phyloP scores from a whole-genome alignment of 2,329 filamentous ascomycete genomes.

The Scopulariopsis brevicaulis region DNA sequence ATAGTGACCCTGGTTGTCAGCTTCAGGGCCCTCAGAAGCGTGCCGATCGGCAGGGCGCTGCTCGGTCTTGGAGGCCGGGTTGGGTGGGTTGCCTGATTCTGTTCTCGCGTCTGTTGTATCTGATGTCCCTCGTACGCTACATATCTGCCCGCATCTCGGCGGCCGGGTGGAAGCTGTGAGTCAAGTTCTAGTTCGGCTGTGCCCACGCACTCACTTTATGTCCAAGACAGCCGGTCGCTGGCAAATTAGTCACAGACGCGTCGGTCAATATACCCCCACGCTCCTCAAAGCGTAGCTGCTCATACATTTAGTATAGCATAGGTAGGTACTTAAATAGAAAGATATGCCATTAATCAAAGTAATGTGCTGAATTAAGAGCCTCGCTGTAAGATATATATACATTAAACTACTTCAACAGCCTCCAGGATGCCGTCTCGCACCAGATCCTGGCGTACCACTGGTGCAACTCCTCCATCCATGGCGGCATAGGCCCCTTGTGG shows the following conservation, averaged over 20 bases:
- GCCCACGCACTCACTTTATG: neutral
- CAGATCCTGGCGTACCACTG: slow-evolving; percentile 25
- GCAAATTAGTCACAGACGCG: too few species aligned
- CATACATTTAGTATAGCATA: neutral
- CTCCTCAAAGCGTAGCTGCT: too few species aligned
- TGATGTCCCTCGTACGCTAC: too few species aligned
- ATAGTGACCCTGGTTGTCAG: too few species aligned
- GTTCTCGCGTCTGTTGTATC: too few species aligned
- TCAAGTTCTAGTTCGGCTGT: neutral
- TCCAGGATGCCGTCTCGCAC: slow-evolving; percentile 21
- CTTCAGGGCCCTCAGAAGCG: too few species aligned
- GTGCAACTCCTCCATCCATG: slow-evolving; percentile 17
- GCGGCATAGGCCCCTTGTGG: slow-evolving; percentile 17
- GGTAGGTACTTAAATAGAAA: neutral
- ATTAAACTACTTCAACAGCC: slow-evolving; percentile 16
- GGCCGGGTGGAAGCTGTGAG: neutral
- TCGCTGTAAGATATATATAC: neutral
- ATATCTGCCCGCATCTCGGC: neutral
- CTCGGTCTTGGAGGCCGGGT: too few species aligned
- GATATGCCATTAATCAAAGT: neutral
- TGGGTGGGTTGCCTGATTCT: too few species aligned
- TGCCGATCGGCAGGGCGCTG: too few species aligned
- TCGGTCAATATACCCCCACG: too few species aligned
- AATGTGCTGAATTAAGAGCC: neutral
- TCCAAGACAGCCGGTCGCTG: too few species aligned